Conservation (phyloP, 108 stramenopile genomes). For the Cylindrotheca closterium region DNA sequence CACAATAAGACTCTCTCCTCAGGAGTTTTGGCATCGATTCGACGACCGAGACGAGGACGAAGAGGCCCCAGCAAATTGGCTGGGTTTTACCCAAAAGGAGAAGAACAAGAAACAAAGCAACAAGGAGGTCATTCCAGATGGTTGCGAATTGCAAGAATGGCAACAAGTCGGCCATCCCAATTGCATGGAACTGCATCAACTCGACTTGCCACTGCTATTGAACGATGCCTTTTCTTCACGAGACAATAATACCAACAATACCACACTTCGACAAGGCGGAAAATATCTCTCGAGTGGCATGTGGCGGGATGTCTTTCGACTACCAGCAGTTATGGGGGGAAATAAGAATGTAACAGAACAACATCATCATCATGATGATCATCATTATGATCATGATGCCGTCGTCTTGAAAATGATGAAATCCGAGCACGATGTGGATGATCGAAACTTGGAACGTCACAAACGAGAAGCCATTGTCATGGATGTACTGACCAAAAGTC, state of each 20-base stretch:
- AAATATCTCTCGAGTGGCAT: constrained; percentile 60
- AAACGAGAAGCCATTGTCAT: constrained; percentile 80
- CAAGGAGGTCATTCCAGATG: not conserved
- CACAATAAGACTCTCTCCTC: no score
- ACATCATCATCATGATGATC: constrained; percentile 1
- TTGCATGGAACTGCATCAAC: constrained; percentile 77
- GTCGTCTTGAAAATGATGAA: constrained; percentile 81
- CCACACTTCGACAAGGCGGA: constrained; percentile 2
- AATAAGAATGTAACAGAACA: not conserved
- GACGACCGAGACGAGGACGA: no score
- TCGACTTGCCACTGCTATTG: constrained; percentile 49
- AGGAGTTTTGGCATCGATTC: no score
- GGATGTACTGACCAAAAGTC: constrained; percentile 60
- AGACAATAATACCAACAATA: constrained; percentile 11
- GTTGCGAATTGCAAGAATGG: constrained; percentile 40
- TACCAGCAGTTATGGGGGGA: constrained; percentile 11
- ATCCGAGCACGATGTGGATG: constrained; percentile 56
- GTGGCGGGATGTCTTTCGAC: constrained; percentile 69
- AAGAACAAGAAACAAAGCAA: not conserved
- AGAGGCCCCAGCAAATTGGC: no score
- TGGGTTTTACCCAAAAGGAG: no score
- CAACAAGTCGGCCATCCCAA: constrained; percentile 58
- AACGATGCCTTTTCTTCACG: not conserved
- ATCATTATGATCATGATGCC: constrained; percentile 11
- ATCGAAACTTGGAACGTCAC: constrained; percentile 83